A percentile compares a stretch with the other conserved stretches of the same genome.
Evolutionary conservation across 345 rosid genomes (phyloP).

Genomic region (Aquilaria sinensis): DNA sequence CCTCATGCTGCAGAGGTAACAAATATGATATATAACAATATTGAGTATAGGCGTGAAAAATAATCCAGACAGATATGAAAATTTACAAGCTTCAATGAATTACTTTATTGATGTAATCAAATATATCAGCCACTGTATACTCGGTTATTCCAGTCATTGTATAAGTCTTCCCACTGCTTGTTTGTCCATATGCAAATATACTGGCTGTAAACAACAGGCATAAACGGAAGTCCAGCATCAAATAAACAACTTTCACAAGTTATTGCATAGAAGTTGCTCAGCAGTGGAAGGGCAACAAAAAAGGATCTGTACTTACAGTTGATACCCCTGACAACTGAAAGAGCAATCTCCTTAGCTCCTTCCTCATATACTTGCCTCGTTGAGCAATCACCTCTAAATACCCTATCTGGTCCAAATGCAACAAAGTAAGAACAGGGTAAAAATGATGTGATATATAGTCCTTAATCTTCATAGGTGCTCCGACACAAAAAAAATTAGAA

Average conservation of each 20-base stretch:
- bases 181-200: slow-evolving; percentile 97
- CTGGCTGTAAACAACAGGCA: slow-evolving; percentile 48
- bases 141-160: slow-evolving; percentile 96
- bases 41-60: not conserved
- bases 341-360: slow-evolving; percentile 82
- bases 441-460: too few species aligned
- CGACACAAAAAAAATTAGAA: not conserved
- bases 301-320: slow-evolving; percentile 52
- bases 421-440: slow-evolving; percentile 6
- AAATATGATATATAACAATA: slow-evolving; percentile 1
- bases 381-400: slow-evolving; percentile 76
- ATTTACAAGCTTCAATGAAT: slow-evolving; percentile 14
- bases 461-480: too few species aligned
- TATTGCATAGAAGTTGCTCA: not conserved
- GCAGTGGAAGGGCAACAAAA: not conserved
- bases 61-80: slow-evolving; percentile 9
- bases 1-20: slow-evolving; percentile 61
- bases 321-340: slow-evolving; percentile 83
- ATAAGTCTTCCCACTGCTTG: slow-evolving; percentile 99
- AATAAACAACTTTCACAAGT: not conserved
- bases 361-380: slow-evolving; percentile 81
- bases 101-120: slow-evolving; percentile 76
- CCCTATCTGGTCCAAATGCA: slow-evolving; percentile 58
- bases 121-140: slow-evolving; percentile 79
- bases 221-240: not conserved